phyloP scores from a whole-genome alignment of 441 rosid species.

The Lepidium campestre region DNA sequence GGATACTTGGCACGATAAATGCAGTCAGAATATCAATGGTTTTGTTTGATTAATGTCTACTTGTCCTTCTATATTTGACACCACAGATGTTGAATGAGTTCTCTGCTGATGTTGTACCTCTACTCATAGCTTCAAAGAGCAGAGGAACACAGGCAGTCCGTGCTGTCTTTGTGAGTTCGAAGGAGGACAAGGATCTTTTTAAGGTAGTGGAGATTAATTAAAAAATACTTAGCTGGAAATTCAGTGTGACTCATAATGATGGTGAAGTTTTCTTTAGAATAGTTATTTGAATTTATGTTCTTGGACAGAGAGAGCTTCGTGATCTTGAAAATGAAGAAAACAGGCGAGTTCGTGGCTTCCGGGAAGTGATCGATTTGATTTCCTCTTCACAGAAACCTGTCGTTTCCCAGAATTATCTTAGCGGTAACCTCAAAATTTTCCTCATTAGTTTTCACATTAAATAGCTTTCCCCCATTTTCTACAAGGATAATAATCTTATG shows the following conservation, averaged over 20 bases:
- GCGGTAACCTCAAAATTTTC: slow-evolving; percentile 44
- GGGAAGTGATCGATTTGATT: slow-evolving; percentile 86
- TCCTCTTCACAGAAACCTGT: slow-evolving; percentile 79
- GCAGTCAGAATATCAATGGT: not conserved
- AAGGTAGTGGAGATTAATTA: slow-evolving; percentile 38
- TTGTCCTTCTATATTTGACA: slow-evolving; percentile 2
- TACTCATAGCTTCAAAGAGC: slow-evolving; percentile 59
- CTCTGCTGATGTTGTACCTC: slow-evolving; percentile 60
- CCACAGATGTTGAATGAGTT: slow-evolving; percentile 61
- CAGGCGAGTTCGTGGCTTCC: slow-evolving; percentile 68
- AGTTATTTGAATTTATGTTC: slow-evolving; percentile 19
- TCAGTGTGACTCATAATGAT: not conserved
- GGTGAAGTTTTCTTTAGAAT: not conserved
- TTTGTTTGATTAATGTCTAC: not conserved
- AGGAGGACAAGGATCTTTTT: slow-evolving; percentile 63
- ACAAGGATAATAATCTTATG: not conserved
- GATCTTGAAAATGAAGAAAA: slow-evolving; percentile 53
- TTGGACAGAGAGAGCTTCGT: slow-evolving; percentile 61
- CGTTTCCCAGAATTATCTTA: slow-evolving; percentile 70
- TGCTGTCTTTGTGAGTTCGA: slow-evolving; percentile 60
- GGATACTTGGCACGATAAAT: not conserved
- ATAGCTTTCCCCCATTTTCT: not conserved
- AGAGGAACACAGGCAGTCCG: slow-evolving; percentile 70
- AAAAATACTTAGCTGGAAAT: not conserved
- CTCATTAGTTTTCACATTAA: not conserved